These are phyloP conservation scores for Metschnikowia similis DNA, from an alignment of 805 yeast species.

Conservation along the genomic window DNA sequence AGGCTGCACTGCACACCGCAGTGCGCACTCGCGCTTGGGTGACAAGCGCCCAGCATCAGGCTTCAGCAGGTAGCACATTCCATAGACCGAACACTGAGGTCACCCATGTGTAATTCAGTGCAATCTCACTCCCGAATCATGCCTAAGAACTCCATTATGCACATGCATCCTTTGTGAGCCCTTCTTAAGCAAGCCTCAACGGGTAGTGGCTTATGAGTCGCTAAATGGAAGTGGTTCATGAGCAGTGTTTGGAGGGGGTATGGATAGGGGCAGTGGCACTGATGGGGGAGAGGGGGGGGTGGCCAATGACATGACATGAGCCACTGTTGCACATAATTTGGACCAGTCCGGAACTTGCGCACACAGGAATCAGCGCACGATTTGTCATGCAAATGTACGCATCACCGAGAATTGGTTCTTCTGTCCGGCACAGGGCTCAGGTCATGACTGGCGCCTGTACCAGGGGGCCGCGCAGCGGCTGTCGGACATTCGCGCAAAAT, in stretches of 20 bases:
- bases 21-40: neutral
- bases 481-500: conserved; percentile 1
- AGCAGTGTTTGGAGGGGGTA: too few relatives aligned
- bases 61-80: neutral
- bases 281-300: neutral
- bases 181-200: too few relatives aligned
- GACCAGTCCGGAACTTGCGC: neutral
- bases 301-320: neutral
- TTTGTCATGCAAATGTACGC: neutral
- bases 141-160: too few relatives aligned
- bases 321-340: neutral
- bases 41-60: neutral
- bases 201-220: too few relatives aligned
- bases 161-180: too few relatives aligned
- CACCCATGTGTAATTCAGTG: neutral
- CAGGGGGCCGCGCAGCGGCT: neutral
- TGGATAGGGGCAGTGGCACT: too few relatives aligned
- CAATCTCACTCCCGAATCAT: too few relatives aligned
- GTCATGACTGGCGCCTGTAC: neutral
- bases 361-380: neutral
- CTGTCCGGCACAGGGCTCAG: neutral
- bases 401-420: neutral
- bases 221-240: too few relatives aligned
- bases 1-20: neutral
- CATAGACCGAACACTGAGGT: neutral